Percentiles rank a stretch among this genome's conserved stretches.
Evolutionary conservation across 2,329 filamentous ascomycete genomes (phyloP).

Genomic region (Colletotrichum liaoningense): DNA sequence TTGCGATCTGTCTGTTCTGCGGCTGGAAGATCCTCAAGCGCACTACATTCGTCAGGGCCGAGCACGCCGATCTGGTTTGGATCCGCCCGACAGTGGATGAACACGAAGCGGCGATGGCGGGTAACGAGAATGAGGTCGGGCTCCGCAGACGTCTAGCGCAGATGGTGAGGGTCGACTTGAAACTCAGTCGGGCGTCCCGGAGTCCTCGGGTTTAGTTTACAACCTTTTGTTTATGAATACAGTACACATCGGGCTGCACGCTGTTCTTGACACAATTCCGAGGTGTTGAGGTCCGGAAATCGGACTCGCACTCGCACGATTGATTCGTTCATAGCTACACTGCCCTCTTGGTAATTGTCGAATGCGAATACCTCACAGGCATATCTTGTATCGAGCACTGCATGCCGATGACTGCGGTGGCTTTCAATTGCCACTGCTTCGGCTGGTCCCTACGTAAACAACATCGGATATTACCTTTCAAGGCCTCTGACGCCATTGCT

Average conservation of each 20-base stretch:
- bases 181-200: background rate
- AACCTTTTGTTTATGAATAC: background rate
- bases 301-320: background rate
- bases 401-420: background rate
- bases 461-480: conserved; percentile 17
- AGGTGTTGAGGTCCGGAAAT: background rate
- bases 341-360: background rate
- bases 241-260: background rate
- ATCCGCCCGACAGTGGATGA: conserved; percentile 68
- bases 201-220: background rate
- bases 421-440: background rate
- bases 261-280: background rate
- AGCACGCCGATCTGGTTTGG: conserved; percentile 70
- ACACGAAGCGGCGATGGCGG: conserved; percentile 55
- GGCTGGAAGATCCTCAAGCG: conserved; percentile 70
- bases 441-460: background rate
- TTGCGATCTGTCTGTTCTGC: conserved; percentile 66
- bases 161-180: background rate
- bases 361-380: background rate
- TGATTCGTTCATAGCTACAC: background rate
- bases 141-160: background rate
- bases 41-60: conserved; percentile 64
- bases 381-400: background rate
- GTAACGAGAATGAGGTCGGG: background rate
- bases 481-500: conserved; percentile 7